Base-by-base conservation (phyloP, 169 alveolate genomes). In the Neospora caninum region DNA sequence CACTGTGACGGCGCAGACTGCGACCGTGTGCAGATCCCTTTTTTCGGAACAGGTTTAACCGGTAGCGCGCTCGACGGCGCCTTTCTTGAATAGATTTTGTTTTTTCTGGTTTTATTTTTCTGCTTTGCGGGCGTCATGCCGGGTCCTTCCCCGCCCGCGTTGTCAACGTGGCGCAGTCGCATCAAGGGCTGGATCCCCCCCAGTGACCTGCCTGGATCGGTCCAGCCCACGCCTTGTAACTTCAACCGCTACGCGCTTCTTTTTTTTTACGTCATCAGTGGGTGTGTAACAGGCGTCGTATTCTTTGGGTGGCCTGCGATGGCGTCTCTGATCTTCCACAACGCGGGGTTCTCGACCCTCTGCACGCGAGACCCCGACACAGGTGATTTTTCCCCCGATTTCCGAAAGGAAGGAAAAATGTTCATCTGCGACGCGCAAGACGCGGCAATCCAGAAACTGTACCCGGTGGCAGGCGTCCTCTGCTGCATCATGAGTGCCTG, bases 351-450 rank as follows among this genome's bases (percentile, higher is more conserved):
- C 83, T 88, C 92, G 38, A 88, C 54, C 64, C n/a, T 88, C 84
- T 80, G 95, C 84, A 13, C 73, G 16, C 39, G 38, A 54, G 88
- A 70, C 49, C 54, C 89, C 22, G n/a, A 7, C 0, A 73, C 84
- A n/a, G 64, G 70, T 29, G 43, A 49, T 25, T 82, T 64, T 49
- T 4, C 42, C 43, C n/a, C 39, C n/a, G 88, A 89, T n/a, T 41
- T 39, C 20, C 29, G 87, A 80, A 9, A 42, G 34, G 45, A 36
- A 27, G 38, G 64, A 18, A 29, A 89, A 58, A n/a, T 86, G 34
- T 93, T 84, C 83, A 93, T 93, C 83, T 95, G 97, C 91, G 93
- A 88, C 70, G 96, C 93, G 70, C 97, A 93, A 49, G 97, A 94
- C 91, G 94, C 95, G 34, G 94, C 93, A 41, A 96, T 95, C 45